Evolutionary conservation across 495 filamentous ascomycete genomes (phyloP).

Genomic region (Talaromyces liani): DNA sequence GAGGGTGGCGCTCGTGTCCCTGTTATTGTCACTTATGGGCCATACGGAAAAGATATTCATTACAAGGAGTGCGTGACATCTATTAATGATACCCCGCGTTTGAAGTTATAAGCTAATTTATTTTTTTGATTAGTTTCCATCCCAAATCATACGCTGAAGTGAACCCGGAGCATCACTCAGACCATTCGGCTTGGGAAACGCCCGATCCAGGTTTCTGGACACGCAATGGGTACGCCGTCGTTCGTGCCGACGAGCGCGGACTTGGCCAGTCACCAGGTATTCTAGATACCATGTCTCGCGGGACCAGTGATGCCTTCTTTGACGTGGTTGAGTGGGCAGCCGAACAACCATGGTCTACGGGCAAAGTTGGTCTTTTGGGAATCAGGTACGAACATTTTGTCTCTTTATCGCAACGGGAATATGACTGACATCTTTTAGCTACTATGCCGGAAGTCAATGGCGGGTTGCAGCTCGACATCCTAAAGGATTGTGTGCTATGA

Average conservation of each 20-base stretch:
- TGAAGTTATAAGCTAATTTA: neutral
- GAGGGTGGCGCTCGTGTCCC: constrained; percentile 18
- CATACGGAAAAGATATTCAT: constrained; percentile 56
- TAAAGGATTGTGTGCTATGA: constrained; percentile 49
- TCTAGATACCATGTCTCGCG: constrained; percentile 53
- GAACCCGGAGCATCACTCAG: constrained; percentile 32
- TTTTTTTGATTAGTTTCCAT: constrained; percentile 20
- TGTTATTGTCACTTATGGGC: constrained; percentile 38
- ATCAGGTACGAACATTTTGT: constrained; percentile 37
- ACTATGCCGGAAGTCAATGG: constrained; percentile 60
- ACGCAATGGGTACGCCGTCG: constrained; percentile 50
- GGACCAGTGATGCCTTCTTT: constrained; percentile 51
- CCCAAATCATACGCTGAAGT: constrained; percentile 39
- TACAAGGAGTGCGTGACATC: constrained; percentile 19
- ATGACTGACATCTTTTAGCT: constrained; percentile 20
- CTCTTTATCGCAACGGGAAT: neutral
- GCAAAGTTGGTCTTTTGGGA: constrained; percentile 55
- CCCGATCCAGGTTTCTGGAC: constrained; percentile 59
- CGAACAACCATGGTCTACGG: constrained; percentile 51
- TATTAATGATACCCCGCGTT: neutral
- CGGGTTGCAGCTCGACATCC: constrained; percentile 53
- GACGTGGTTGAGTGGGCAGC: constrained; percentile 59
- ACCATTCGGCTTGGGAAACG: constrained; percentile 56
- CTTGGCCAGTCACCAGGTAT: constrained; percentile 50
- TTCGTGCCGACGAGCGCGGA: constrained; percentile 54